Percentiles rank a stretch among this genome's conserved stretches.
Evolutionary conservation across 148 eudicot species (phyloP).

Genomic region (Diospyros lotus): DNA sequence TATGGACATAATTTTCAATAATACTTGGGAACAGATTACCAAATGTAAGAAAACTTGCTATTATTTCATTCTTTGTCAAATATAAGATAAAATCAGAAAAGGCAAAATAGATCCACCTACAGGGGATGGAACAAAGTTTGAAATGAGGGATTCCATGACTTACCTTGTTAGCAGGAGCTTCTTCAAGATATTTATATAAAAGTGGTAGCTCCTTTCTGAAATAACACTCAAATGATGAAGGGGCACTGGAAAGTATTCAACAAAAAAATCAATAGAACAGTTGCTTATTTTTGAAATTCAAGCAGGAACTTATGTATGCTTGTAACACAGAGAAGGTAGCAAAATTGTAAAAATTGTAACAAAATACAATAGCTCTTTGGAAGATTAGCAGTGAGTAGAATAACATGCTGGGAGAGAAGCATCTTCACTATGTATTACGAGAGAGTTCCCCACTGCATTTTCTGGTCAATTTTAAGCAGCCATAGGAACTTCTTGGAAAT

Average conservation of each 20-base stretch:
- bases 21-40: neutral
- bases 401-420: neutral
- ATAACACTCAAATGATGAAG: slow-evolving; percentile 71
- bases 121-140: no score
- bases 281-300: neutral
- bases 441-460: neutral
- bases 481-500: neutral
- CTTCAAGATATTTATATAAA: slow-evolving; percentile 61
- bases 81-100: no score
- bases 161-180: slow-evolving; percentile 66
- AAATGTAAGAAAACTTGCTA: neutral
- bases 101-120: neutral
- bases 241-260: slow-evolving; percentile 48
- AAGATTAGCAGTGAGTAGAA: neutral
- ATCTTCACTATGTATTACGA: neutral
- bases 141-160: neutral
- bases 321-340: neutral
- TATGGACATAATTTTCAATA: neutral
- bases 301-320: neutral
- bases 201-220: slow-evolving; percentile 67
- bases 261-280: neutral
- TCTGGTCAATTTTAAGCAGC: neutral
- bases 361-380: no score
- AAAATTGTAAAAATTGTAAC: no score
- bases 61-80: no score